These are phyloP conservation scores for Boletus patriciae DNA, from an alignment of 768 basidiomycete genomes.

Conservation along the genomic window DNA sequence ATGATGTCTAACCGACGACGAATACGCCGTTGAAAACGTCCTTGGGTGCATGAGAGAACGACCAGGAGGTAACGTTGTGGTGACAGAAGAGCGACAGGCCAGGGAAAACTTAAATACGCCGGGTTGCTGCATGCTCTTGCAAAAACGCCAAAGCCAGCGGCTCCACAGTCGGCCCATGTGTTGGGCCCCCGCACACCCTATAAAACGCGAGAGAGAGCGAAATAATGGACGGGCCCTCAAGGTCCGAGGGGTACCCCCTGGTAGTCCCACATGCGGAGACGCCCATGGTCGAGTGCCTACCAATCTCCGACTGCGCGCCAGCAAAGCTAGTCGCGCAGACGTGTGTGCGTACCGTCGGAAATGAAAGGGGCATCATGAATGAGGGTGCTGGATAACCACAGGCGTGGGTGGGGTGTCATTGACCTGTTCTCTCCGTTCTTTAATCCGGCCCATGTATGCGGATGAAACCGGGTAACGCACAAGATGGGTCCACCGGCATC, in stretches of 20 bases:
- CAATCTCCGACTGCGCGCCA: neutral
- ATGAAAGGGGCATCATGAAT: slow-evolving; percentile 16
- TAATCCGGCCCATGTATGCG: neutral
- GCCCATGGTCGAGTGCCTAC: neutral
- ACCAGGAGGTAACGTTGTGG: slow-evolving; percentile 10
- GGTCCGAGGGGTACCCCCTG: slow-evolving; percentile 14
- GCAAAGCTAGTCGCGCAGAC: neutral
- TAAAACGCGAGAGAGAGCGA: neutral
- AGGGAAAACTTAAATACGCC: slow-evolving; percentile 24
- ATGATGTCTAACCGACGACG: slow-evolving; percentile 21
- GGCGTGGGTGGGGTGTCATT: neutral
- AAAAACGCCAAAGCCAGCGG: slow-evolving; percentile 22
- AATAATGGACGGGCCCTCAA: slow-evolving; percentile 9
- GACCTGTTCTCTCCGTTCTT: neutral
- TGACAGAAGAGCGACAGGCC: slow-evolving; percentile 10
- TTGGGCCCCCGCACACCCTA: slow-evolving; percentile 22
- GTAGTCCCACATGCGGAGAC: slow-evolving; percentile 9
- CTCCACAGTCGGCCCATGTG: slow-evolving; percentile 17
- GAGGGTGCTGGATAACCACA: slow-evolving; percentile 1
- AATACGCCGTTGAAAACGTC: slow-evolving; percentile 9
- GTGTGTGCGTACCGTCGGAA: slow-evolving; percentile 16
- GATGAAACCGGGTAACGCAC: neutral
- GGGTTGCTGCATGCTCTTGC: slow-evolving; percentile 19
- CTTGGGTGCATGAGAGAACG: slow-evolving; percentile 19
- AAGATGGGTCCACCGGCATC: neutral